phyloP scores from a whole-genome alignment of 2,329 filamentous ascomycete species.

The Phyllosticta citriasiana region DNA sequence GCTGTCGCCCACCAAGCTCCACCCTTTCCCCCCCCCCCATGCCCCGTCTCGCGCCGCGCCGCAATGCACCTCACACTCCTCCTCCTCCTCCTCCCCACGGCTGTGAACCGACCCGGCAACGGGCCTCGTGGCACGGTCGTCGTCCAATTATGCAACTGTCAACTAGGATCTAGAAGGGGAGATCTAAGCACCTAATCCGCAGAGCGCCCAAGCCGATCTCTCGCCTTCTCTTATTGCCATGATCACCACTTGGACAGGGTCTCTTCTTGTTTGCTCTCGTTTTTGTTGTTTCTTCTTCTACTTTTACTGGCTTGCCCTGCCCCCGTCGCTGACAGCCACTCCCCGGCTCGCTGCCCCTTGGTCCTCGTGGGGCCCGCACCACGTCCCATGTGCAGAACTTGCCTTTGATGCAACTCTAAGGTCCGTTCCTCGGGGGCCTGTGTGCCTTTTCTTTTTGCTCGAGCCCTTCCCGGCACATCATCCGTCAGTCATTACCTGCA shows the following conservation, averaged over 20 bases:
- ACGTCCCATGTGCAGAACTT: conserved; percentile 5
- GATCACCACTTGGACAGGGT: conserved; percentile 12
- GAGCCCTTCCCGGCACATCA: neutral
- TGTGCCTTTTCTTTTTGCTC: neutral
- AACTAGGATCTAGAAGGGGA: conserved; percentile 7
- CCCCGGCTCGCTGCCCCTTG: neutral
- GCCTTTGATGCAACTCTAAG: conserved; percentile 5
- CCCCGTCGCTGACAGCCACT: neutral
- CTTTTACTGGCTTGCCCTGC: neutral
- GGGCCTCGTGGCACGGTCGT: conserved; percentile 9
- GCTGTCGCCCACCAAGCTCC: neutral
- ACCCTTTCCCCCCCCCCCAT: neutral
- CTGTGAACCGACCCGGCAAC: conserved; percentile 9
- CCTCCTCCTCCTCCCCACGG: neutral
- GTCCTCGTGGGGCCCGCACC: neutral
- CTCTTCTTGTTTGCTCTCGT: neutral
- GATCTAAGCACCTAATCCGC: conserved; percentile 10
- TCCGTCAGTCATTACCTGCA: neutral
- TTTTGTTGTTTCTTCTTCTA: neutral
- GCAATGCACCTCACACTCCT: neutral
- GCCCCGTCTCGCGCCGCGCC: conserved; percentile 9
- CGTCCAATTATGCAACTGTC: conserved; percentile 11
- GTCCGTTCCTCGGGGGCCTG: conserved; percentile 5
- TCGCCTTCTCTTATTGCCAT: conserved; percentile 7
- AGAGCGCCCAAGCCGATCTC: conserved; percentile 10